Percentiles rank a stretch among this genome's conserved stretches.
Evolutionary conservation across 2,329 filamentous ascomycete genomes (phyloP).

Genomic region (Trichoderma koningii): DNA sequence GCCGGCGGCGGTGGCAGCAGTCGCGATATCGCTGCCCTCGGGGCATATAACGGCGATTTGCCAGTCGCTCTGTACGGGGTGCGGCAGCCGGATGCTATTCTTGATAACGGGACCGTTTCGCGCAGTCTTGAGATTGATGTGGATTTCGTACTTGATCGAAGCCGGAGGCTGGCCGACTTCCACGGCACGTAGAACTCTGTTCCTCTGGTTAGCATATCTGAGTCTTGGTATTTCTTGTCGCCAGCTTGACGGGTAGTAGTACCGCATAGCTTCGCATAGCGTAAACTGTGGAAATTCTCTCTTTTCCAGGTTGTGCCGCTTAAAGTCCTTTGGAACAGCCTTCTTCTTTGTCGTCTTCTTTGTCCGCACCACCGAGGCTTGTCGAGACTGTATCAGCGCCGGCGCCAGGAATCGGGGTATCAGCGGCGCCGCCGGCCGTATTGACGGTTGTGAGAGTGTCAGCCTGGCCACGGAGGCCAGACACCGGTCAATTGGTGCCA

Average conservation of each 20-base stretch:
- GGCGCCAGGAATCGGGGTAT: constrained; percentile 56
- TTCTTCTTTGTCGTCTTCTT: constrained; percentile 61
- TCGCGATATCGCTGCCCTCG: constrained; percentile 73
- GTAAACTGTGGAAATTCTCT: constrained; percentile 69
- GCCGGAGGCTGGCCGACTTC: constrained; percentile 82
- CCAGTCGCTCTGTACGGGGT: constrained; percentile 85
- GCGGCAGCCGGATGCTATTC: constrained; percentile 83
- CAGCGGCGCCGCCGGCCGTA: constrained; percentile 47
- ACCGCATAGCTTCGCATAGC: constrained; percentile 92
- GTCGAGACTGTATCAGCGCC: constrained; percentile 48
- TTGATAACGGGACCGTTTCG: constrained; percentile 87
- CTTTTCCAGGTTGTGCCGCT: constrained; percentile 66
- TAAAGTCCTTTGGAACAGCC: constrained; percentile 64
- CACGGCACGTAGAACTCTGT: constrained; percentile 83
- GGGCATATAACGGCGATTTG: constrained; percentile 89
- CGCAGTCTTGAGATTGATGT: constrained; percentile 77
- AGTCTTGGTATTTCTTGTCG: not conserved
- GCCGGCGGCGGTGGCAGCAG: constrained; percentile 74
- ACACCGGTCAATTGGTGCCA: constrained; percentile 57
- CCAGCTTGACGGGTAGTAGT: constrained; percentile 30
- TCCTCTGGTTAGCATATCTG: constrained; percentile 11
- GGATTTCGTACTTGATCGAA: constrained; percentile 82
- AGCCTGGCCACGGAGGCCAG: constrained; percentile 57
- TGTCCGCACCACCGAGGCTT: constrained; percentile 45
- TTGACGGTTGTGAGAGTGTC: constrained; percentile 44